Evolutionary conservation across 2,329 filamentous ascomycete species (phyloP), one percentile per base, ranked within the genome.

Genomic region (Pseudopyricularia cyperi): DNA sequence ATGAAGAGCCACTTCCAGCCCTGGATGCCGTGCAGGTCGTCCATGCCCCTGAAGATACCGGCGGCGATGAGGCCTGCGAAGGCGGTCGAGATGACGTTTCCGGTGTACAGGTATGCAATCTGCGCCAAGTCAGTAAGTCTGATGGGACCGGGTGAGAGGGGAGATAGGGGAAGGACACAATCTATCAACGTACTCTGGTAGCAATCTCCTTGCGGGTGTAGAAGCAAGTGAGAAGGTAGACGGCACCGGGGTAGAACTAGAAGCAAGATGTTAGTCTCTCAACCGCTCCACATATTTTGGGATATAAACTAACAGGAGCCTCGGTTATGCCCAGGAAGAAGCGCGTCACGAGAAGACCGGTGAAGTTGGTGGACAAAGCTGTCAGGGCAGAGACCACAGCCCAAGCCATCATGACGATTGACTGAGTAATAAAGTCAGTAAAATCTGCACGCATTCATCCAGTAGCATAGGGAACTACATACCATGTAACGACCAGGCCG

Each of bases 1-100:
- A 88, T 80, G 66, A 86, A 86, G 0, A 85, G 67, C 79, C 79
- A 83, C 11, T 80, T 70, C 83, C 75, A 87, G 1, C 80, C 80
- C 2, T 71, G 66, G 3, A 82, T 63, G 0, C 82, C 82, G 7
- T 65, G 66, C 0, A 66, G 65, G 2, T 77, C 73, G 54, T 84
- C 73, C 71, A 89, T 76, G 49, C 82, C 78, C n/a, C 70, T 68
- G 0, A 77, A 80, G 52, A 89, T 85, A 7, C 83, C 80, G 0
- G 78, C 78, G 2, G 77, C 73, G 35, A 83, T 76, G 8, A 83
- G 65, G 2, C 82, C 84, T 0, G 82, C 85, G 59, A 89, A 88
- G 1, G 85, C 84, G 4, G 83, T 83, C 1, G 81, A 83, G 19
- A 89, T 75, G 28, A 88, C 69, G 0, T 80, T 80, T 0, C 83